Evolutionary conservation across 805 yeast species (phyloP).

Genomic region (Vanderwaltozyma yarrowii): DNA sequence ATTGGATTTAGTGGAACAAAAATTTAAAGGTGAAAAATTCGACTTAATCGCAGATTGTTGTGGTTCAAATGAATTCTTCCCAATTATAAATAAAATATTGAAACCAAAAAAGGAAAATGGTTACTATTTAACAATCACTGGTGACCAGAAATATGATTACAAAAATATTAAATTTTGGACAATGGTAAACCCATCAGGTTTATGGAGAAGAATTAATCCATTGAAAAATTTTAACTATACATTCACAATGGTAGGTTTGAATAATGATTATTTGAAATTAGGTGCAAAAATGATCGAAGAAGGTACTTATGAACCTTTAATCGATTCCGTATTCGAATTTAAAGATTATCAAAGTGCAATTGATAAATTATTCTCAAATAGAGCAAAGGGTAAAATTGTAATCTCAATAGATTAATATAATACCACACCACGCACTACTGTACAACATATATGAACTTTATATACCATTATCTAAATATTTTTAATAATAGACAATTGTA

Average conservation of each 20-base stretch:
- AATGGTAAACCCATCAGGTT: slow-evolving; percentile 9
- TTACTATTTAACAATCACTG: slow-evolving; percentile 44
- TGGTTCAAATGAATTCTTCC: slow-evolving; percentile 45
- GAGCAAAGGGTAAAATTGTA: slow-evolving; percentile 56
- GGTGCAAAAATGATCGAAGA: slow-evolving; percentile 16
- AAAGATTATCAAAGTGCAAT: slow-evolving; percentile 43
- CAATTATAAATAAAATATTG: slow-evolving; percentile 33
- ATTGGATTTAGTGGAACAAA: slow-evolving; percentile 21
- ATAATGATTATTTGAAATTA: slow-evolving; percentile 11
- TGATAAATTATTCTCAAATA: slow-evolving; percentile 35
- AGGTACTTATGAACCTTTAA: slow-evolving; percentile 32
- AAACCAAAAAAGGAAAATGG: slow-evolving; percentile 39
- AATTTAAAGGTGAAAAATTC: slow-evolving; percentile 34
- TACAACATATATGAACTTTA: no score
- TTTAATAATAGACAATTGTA: no score
- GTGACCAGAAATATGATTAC: slow-evolving; percentile 37
- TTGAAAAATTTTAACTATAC: slow-evolving; percentile 26
- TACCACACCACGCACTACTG: no score
- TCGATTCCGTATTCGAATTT: slow-evolving; percentile 46
- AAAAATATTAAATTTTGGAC: slow-evolving; percentile 3
- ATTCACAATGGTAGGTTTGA: slow-evolving; percentile 6
- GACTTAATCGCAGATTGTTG: slow-evolving; percentile 57
- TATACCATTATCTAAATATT: no score
- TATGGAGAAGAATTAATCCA: slow-evolving; percentile 14
- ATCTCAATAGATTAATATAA: slow-evolving; percentile 13